Evolutionary conservation across 257 asterid genomes (phyloP), one percentile per base, ranked within the genome.

Genomic region (Gentiana straminea): DNA sequence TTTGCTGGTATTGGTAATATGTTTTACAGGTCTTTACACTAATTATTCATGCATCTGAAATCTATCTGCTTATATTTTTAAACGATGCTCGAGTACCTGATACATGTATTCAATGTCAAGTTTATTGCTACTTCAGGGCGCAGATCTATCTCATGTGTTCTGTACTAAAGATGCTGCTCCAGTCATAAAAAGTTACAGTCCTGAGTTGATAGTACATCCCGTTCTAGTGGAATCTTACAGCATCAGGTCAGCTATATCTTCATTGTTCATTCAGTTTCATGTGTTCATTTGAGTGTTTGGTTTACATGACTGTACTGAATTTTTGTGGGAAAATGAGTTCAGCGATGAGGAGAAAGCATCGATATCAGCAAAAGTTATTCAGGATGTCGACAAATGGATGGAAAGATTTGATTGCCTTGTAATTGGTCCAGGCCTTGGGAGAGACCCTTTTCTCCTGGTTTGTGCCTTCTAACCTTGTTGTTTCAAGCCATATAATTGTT

Each of bases 101-200:
- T 41, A 41, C 46, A 1, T 41, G 46, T 54, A 66, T 24, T 37
- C 38, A 44, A 58, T 46, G 52, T 32, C 56, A 66, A 54, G 35
- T 33, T 52, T 43, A 70, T 54, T 65, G 55, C 56, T 70, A 57
- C 68, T 35, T 45, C 79, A 88, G 99, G 99, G 99, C 60, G 99
- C 99, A 60, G 99, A 92, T 72, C 67, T 92, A 69, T 92, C 98
- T 2, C 97, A 92, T 38, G 94, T 92, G 55, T 81, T 92, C 75
- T 92, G 98, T 58, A 92, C 99, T 7, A 88, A 92, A 73, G 99
- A 88, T 72, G 95, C 99, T 60, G 95, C 89, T 64, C 71, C 90
- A 9, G 94, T 92, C 37, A 88, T 88, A 55, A 92, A 92, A 77
- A 69, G 97, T 68, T 92, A 88, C 54, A 92, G 97, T 56, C 99